phyloP scores from a whole-genome alignment of 169 alveolate genomes.

The Fabrea salina region DNA sequence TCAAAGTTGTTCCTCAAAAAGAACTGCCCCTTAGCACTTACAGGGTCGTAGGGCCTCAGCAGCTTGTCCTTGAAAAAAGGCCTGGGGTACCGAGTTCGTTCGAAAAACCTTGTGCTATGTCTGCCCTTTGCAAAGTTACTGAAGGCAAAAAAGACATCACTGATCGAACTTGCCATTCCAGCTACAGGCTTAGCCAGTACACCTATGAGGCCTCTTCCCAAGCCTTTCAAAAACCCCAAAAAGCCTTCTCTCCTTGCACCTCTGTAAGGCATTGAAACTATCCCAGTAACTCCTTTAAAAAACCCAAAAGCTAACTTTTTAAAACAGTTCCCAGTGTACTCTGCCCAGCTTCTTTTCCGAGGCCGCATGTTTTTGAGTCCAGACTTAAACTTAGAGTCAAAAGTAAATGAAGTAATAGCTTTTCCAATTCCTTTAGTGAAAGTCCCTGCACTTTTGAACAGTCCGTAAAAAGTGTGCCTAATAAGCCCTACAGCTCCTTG shows the following conservation, averaged over 20 bases:
- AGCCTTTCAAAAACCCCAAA: slow-evolving; percentile 11
- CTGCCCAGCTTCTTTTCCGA: background rate
- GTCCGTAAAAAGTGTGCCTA: slow-evolving; percentile 18
- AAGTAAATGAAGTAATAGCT: background rate
- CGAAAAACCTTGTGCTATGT: background rate
- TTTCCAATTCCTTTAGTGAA: slow-evolving; percentile 23
- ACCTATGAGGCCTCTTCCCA: slow-evolving; percentile 36
- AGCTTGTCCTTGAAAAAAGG: slow-evolving; percentile 9
- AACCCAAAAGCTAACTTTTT: slow-evolving; percentile 23
- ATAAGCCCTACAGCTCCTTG: slow-evolving; percentile 28
- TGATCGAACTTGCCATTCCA: slow-evolving; percentile 2
- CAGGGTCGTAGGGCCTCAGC: slow-evolving; percentile 10
- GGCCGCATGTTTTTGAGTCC: background rate
- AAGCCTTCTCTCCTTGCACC: slow-evolving; percentile 20
- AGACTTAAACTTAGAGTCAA: slow-evolving; percentile 12
- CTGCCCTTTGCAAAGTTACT: slow-evolving; percentile 3
- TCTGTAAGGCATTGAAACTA: background rate
- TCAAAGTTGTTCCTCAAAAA: background rate
- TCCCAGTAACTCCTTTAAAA: slow-evolving; percentile 19
- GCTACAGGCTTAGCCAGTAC: slow-evolving; percentile 33
- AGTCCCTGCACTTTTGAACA: slow-evolving; percentile 22
- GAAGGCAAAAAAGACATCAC: slow-evolving; percentile 8
- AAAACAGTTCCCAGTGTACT: background rate
- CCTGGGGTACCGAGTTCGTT: slow-evolving; percentile 19
- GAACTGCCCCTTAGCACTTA: background rate